These are phyloP conservation scores for Cucurbita argyrosperma DNA, from an alignment of 306 rosid genomes.

Conservation along the genomic window DNA sequence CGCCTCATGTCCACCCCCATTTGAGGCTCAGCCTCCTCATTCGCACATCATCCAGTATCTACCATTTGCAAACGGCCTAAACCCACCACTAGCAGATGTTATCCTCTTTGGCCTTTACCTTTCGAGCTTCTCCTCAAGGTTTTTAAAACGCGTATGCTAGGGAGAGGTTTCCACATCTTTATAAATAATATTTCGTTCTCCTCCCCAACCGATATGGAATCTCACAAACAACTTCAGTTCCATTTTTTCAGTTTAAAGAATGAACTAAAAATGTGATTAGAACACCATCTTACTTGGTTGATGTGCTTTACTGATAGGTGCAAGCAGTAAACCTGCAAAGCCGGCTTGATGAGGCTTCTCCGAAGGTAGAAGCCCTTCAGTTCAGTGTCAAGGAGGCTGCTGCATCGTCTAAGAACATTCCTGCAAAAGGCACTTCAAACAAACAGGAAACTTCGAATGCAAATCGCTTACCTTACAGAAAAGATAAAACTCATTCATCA, in stretches of 20 bases:
- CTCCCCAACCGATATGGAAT: too few species aligned
- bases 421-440: conserved; percentile 23
- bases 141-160: too few species aligned
- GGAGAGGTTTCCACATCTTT: too few species aligned
- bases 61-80: too few species aligned
- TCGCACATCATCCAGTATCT: too few species aligned
- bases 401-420: conserved; percentile 21
- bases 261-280: not conserved
- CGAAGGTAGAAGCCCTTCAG: conserved; percentile 29
- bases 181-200: too few species aligned
- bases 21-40: too few species aligned
- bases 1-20: too few species aligned
- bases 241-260: not conserved
- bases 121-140: too few species aligned
- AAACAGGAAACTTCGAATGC: conserved; percentile 48
- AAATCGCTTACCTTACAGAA: conserved; percentile 25
- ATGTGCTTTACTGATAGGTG: conserved; percentile 30
- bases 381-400: conserved; percentile 26
- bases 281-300: not conserved
- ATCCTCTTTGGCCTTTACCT: too few species aligned
- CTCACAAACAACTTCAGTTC: not conserved
- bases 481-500: conserved; percentile 20
- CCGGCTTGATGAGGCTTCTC: conserved; percentile 32
- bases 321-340: conserved; percentile 14
- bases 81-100: too few species aligned